Conservation (phyloP, 306 rosid species). For the Sicyos baderoa region DNA sequence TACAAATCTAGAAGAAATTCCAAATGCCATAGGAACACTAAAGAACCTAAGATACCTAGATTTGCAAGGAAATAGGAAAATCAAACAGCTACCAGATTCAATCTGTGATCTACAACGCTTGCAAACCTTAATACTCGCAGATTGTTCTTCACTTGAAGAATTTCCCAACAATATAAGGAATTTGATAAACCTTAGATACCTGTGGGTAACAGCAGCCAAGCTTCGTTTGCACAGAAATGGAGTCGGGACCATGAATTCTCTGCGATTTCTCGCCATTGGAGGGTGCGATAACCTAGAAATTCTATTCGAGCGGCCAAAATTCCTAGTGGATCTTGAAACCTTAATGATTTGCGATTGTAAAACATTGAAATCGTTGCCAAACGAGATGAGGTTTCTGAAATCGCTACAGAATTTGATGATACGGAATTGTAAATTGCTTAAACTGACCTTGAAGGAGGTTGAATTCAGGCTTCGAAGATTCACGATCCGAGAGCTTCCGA, state of each 20-base stretch:
- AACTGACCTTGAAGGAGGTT: not conserved
- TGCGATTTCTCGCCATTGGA: conserved; percentile 9
- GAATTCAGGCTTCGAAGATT: conserved; percentile 1
- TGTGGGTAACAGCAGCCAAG: not conserved
- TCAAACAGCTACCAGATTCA: conserved; percentile 14
- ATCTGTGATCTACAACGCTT: conserved; percentile 1
- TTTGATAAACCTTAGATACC: conserved; percentile 3
- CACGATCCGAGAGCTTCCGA: conserved; percentile 7
- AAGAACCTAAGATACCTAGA: conserved; percentile 5
- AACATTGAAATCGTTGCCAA: conserved; percentile 3
- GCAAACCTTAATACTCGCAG: conserved; percentile 1
- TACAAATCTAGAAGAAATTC: not conserved
- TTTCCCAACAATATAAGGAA: not conserved
- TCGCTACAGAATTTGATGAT: not conserved
- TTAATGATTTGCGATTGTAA: conserved; percentile 10
- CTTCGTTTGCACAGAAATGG: conserved; percentile 6
- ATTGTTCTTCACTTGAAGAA: conserved; percentile 7
- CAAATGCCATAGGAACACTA: conserved; percentile 4
- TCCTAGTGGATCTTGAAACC: not conserved
- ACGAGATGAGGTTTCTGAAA: not conserved
- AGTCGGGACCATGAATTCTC: conserved; percentile 9
- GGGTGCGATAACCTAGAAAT: not conserved
- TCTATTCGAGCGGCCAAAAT: not conserved
- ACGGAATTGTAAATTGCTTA: not conserved
- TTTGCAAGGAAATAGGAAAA: not conserved